Conservation (phyloP, 169 alveolate genomes). For the Perkinsus chesapeaki region DNA sequence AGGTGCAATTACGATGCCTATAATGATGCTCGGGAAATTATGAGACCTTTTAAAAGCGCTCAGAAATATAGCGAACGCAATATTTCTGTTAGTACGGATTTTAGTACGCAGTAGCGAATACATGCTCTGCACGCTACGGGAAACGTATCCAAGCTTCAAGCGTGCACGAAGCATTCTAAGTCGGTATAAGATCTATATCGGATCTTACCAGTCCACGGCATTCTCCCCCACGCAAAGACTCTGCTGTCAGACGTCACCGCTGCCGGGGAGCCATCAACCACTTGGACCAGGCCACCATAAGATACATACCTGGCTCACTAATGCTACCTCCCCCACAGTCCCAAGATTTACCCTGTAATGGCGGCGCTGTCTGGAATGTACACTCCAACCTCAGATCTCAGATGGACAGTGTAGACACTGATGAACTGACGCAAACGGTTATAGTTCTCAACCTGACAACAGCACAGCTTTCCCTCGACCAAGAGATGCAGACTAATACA, state of each 20-base stretch:
- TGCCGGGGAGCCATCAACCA: neutral
- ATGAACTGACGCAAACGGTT: neutral
- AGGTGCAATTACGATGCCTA: no score
- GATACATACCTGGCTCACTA: neutral
- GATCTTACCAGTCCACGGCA: neutral
- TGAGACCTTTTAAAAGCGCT: no score
- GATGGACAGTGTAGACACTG: neutral
- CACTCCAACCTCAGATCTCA: neutral
- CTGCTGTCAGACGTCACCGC: slow-evolving; percentile 7
- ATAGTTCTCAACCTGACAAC: neutral
- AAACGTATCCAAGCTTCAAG: no score
- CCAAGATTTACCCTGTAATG: neutral
- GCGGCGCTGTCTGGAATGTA: slow-evolving; percentile 6
- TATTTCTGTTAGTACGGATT: no score
- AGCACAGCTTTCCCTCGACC: neutral
- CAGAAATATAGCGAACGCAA: no score
- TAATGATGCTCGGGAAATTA: no score
- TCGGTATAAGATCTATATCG: neutral
- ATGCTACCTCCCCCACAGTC: neutral
- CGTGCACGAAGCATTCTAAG: no score
- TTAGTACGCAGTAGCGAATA: no score
- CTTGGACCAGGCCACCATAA: neutral
- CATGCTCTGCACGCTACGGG: no score
- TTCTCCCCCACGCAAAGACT: slow-evolving; percentile 5
- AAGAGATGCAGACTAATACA: neutral